Evolutionary conservation across 495 filamentous ascomycete genomes (phyloP), one percentile per base, ranked within the genome.

Genomic region (Lichenothelia convexa): DNA sequence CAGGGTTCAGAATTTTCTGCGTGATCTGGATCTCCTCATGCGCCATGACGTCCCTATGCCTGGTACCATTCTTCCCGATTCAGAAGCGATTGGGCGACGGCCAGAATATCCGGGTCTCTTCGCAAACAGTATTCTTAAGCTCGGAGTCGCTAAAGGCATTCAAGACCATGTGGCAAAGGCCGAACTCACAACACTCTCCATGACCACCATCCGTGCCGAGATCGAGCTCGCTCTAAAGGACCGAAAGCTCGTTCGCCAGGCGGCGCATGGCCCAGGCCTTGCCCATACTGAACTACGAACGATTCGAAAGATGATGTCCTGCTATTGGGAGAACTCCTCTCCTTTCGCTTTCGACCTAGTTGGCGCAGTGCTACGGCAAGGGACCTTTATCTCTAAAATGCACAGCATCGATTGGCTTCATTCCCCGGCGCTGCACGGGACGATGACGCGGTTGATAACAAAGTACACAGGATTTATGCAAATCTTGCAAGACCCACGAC

Each of bases 331-430:
- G 30, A 92, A 87, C 45, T 62, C 60, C 21, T 71, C 70, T 3
- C 58, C 62, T 0, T 85, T 87, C 42, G 73, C 70, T 1, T 60
- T 87, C 3, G 79, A 89, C 46, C 72, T 93, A 4, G 59, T 73
- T 18, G 75, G 75, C 15, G 84, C 82, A 2, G 80, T 91, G 16
- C 68, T 87, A 45, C 70, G 84, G 1, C 85, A 93, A 48, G 70
- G 76, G 1, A 63, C 68, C 17, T 93, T 92, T 45, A 59, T 85
- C 21, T 69, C 80, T 26, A 91, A 91, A 57, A 89, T 92, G 79
- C 63, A 71, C 49, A 61, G 71, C 26, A 70, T 82, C 35, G 73
- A 80, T 58, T 80, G 80, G 79, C 60, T 85, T 12, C 78, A 77
- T 53, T 74, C 70, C 19, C 71, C 80, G 1, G 61, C 73, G 11